Percentiles rank a stretch among this genome's conserved stretches.
Evolutionary conservation across 495 filamentous ascomycete species (phyloP).

Genomic region (Emericellopsis terricola): DNA sequence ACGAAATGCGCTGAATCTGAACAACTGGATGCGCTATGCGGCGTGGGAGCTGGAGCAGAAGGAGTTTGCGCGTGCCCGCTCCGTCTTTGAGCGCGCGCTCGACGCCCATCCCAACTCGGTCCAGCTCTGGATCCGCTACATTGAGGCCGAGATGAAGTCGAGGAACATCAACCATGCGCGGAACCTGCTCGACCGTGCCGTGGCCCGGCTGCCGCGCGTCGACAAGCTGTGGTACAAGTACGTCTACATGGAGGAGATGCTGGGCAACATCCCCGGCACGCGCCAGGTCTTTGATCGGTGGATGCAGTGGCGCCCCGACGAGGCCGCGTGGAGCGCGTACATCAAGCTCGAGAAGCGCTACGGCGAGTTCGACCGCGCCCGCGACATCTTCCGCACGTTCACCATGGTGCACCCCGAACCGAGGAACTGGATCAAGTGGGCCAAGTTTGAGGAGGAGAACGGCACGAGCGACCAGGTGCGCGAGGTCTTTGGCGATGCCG

Average conservation of each 20-base stretch:
- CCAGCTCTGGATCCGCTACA: conserved; percentile 55
- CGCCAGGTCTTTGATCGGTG: conserved; percentile 93
- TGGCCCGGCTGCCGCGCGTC: conserved; percentile 76
- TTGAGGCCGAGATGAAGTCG: conserved; percentile 91
- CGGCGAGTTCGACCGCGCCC: conserved; percentile 67
- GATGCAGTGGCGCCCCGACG: conserved; percentile 97
- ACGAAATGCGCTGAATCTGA: conserved; percentile 87
- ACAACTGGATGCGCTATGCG: conserved; percentile 98
- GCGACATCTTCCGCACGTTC: conserved; percentile 77
- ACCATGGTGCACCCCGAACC: conserved; percentile 90
- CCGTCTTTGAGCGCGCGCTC: conserved; percentile 87
- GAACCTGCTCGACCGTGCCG: conserved; percentile 85
- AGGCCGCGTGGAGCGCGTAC: conserved; percentile 87
- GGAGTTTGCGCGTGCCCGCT: conserved; percentile 89
- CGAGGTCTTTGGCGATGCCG: conserved; percentile 78
- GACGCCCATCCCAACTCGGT: conserved; percentile 65
- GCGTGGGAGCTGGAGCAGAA: conserved; percentile 97
- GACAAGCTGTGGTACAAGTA: conserved; percentile 99
- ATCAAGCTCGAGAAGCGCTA: conserved; percentile 96
- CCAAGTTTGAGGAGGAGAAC: conserved; percentile 88
- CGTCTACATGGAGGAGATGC: conserved; percentile 96
- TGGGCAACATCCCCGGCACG: conserved; percentile 82
- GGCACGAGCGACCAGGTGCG: conserved; percentile 81
- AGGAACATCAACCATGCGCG: conserved; percentile 95
- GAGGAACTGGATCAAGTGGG: conserved; percentile 97